These are phyloP conservation scores for Colletotrichum cereale DNA, from an alignment of 2,329 filamentous ascomycete species.

Conservation along the genomic window DNA sequence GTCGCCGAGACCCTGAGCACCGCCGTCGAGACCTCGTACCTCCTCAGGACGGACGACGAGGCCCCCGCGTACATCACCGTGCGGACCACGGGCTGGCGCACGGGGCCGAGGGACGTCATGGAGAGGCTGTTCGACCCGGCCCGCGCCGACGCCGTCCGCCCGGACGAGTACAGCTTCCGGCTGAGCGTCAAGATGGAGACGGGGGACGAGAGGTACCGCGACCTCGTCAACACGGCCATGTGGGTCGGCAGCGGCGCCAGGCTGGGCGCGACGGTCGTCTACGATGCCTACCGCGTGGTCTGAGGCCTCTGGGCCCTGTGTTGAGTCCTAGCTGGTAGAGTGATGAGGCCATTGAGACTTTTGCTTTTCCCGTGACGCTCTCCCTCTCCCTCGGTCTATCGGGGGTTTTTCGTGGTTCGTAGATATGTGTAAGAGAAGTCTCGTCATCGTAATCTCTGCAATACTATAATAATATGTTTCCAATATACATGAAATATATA, in stretches of 20 bases:
- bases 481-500: too few species aligned
- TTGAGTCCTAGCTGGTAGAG: too few species aligned
- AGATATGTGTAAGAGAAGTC: neutral
- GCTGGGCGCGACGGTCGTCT: slow-evolving; percentile 37
- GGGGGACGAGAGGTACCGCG: slow-evolving; percentile 61
- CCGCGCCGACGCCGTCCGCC: slow-evolving; percentile 54
- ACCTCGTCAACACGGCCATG: slow-evolving; percentile 62
- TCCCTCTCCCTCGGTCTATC: neutral
- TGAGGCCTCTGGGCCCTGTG: neutral
- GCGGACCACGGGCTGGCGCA: slow-evolving; percentile 60
- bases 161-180: slow-evolving; percentile 61
- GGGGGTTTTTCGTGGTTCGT: neutral
- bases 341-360: neutral
- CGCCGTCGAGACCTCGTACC: slow-evolving; percentile 61
- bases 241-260: slow-evolving; percentile 64
- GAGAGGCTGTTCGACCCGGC: slow-evolving; percentile 55
- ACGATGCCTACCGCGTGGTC: slow-evolving; percentile 39
- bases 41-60: slow-evolving; percentile 61
- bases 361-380: neutral
- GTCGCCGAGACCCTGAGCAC: slow-evolving; percentile 45
- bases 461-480: too few species aligned
- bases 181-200: slow-evolving; percentile 64
- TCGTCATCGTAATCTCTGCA: neutral
- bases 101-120: slow-evolving; percentile 59
- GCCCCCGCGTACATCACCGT: slow-evolving; percentile 52